Evolutionary conservation across 2,329 filamentous ascomycete species (phyloP).

Genomic region (Diaporthe eres): DNA sequence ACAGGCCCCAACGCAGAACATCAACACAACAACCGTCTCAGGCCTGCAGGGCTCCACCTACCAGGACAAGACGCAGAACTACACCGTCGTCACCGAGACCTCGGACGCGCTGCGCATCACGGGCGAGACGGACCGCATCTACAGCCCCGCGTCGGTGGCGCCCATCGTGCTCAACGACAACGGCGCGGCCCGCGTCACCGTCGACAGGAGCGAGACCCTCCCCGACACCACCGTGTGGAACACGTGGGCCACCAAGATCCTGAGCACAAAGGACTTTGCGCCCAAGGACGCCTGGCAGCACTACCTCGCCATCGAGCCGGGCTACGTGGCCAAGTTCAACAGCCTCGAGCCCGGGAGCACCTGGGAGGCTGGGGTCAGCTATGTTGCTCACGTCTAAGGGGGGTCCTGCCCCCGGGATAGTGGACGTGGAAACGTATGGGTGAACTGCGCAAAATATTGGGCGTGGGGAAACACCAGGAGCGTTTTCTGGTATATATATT

Average conservation of each 20-base stretch:
- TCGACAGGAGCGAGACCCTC: slow-evolving; percentile 15
- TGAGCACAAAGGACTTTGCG: slow-evolving; percentile 1
- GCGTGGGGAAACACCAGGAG: not conserved
- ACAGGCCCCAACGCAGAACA: slow-evolving; percentile 1
- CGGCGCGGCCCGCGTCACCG: not conserved
- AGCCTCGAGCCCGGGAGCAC: slow-evolving; percentile 14
- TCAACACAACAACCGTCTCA: slow-evolving; percentile 27
- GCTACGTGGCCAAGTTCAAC: slow-evolving; percentile 13
- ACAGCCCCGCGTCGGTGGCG: slow-evolving; percentile 10
- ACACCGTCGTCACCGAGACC: slow-evolving; percentile 29
- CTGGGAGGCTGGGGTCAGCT: slow-evolving; percentile 29
- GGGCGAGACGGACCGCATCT: slow-evolving; percentile 34
- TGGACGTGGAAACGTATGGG: not conserved
- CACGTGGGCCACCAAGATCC: slow-evolving; percentile 33
- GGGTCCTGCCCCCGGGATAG: fast-evolving
- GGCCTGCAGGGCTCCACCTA: slow-evolving; percentile 27
- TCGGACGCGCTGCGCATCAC: slow-evolving; percentile 25
- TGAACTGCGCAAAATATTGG: not conserved
- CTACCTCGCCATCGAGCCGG: slow-evolving; percentile 34
- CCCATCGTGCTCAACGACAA: slow-evolving; percentile 30
- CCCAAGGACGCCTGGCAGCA: slow-evolving; percentile 35
- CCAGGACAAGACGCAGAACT: slow-evolving; percentile 36
- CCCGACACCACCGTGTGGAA: slow-evolving; percentile 35
- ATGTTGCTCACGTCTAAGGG: slow-evolving; percentile 20
- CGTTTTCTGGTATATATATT: not conserved